phyloP scores from a whole-genome alignment of 768 basidiomycete genomes.

The Mycena alexandri region DNA sequence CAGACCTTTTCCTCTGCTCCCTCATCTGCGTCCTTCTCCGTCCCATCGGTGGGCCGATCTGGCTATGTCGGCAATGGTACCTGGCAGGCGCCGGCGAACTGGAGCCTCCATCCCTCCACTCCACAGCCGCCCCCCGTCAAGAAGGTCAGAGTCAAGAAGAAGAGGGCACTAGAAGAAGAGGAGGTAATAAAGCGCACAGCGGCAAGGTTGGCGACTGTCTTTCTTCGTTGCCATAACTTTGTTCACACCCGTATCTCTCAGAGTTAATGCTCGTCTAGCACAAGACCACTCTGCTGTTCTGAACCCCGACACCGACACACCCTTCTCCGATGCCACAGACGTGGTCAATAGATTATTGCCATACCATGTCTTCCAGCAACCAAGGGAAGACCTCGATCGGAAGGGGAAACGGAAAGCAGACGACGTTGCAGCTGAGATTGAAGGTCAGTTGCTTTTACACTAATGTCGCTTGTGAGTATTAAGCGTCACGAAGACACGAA shows the following conservation, averaged over 20 bases:
- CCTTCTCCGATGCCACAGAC: conserved; percentile 74
- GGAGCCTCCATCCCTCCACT: conserved; percentile 22
- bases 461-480: conserved; percentile 18
- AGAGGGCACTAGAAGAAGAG: conserved; percentile 64
- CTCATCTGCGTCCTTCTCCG: conserved; percentile 19
- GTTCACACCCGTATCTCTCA: conserved; percentile 41
- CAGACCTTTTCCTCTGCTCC: conserved; percentile 20
- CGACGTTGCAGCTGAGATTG: conserved; percentile 63
- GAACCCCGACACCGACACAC: conserved; percentile 77
- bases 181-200: conserved; percentile 60
- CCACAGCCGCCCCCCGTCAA: conserved; percentile 33
- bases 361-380: conserved; percentile 85
- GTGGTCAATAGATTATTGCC: conserved; percentile 80
- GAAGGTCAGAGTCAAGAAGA: conserved; percentile 50
- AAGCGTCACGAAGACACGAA: conserved; percentile 67
- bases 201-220: conserved; percentile 58
- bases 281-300: conserved; percentile 72
- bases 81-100: conserved; percentile 29
- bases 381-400: conserved; percentile 69
- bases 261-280: conserved; percentile 67
- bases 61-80: conserved; percentile 23
- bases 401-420: conserved; percentile 70
- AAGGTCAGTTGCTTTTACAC: conserved; percentile 52
- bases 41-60: conserved; percentile 12
- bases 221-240: neutral